Base-by-base conservation (phyloP, 805 yeast species). In the Wickerhamomyces alni region DNA sequence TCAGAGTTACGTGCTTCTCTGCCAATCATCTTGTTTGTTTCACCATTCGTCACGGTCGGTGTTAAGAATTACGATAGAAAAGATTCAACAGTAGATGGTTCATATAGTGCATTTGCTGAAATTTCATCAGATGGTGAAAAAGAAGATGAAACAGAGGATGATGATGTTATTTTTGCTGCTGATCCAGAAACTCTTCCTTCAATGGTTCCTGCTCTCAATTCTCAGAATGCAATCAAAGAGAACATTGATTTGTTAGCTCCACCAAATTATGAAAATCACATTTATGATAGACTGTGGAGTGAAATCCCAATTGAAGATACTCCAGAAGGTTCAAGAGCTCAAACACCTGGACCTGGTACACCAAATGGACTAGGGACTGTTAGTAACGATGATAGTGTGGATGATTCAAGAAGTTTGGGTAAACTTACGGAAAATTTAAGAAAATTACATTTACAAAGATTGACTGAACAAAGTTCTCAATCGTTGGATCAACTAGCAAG, bases 1-100 rank as follows among this genome's bases (percentile, higher is more conserved):
- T 87, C 96, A 1, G 97, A 89, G 59, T 67, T 91, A 37, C 70
- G 98, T 25, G 97, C 97, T 0, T 82, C 96, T 0, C 66, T 91
- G 46, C 98, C 98, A 0, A 69, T 91, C 4, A 74, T 72, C 22
- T 59, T 87, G 26, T 86, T 82, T 59, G 81, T 87, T 19, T 75
- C 82, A 5, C 97, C 98, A 7, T 84, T 85, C 58, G 84, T 93
- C 5, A 75, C 91, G 1, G 69, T 91, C 15, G 67, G 75, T 15
- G 80, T 82, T 2, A 66, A 59, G 45, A 59, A 51, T 30, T 44
- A 35, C 30, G 59, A 58, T 34, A 43, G 49, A 37, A 42, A 32
- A 30, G 57, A 47, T 33, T 45, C 58, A 5, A 37, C 42, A 8
- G 51, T 40, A 17, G 57, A 49, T 44, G 34, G 42, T 35, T 47